A percentile compares a stretch with the other conserved stretches of the same genome.
These are phyloP conservation scores for Orbilia quercus DNA, from an alignment of 2,329 filamentous ascomycete genomes.

Conservation along the genomic window DNA sequence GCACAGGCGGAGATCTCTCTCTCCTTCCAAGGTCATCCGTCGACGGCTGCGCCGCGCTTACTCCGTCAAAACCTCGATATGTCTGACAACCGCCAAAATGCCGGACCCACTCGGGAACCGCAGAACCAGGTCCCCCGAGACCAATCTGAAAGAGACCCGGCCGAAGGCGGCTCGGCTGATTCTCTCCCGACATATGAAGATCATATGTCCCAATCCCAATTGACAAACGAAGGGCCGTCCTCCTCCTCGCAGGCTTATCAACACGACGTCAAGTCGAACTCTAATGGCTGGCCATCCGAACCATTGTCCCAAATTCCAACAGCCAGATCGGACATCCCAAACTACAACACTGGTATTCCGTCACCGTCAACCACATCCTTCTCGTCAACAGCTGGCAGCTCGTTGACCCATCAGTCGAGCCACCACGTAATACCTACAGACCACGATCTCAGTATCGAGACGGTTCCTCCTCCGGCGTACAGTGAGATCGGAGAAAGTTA, in stretches of 20 bases:
- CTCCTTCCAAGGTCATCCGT: neutral
- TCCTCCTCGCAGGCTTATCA: conserved; percentile 9
- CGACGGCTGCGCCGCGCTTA: conserved; percentile 21
- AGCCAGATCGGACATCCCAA: conserved; percentile 34
- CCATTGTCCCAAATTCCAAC: conserved; percentile 52
- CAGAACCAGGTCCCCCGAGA: conserved; percentile 13
- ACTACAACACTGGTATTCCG: conserved; percentile 44
- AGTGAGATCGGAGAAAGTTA: conserved; percentile 61
- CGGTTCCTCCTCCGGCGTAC: conserved; percentile 63
- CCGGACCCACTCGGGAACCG: conserved; percentile 22
- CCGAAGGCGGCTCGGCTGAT: conserved; percentile 13
- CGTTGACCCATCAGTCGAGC: conserved; percentile 21
- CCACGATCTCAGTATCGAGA: conserved; percentile 56
- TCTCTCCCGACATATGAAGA: conserved; percentile 37
- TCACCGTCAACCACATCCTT: conserved; percentile 15
- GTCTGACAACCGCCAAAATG: conserved; percentile 33
- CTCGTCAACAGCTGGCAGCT: conserved; percentile 15
- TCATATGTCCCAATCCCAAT: conserved; percentile 23
- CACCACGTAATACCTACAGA: conserved; percentile 6
- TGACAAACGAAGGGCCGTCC: conserved; percentile 11
- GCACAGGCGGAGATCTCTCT: neutral
- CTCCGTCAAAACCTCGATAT: conserved; percentile 10
- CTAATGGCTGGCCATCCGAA: conserved; percentile 46
- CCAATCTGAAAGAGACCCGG: neutral
- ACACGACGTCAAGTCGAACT: conserved; percentile 35